Base-by-base conservation (phyloP, 2,329 filamentous ascomycete genomes). In the Akanthomyces uredinophilus region DNA sequence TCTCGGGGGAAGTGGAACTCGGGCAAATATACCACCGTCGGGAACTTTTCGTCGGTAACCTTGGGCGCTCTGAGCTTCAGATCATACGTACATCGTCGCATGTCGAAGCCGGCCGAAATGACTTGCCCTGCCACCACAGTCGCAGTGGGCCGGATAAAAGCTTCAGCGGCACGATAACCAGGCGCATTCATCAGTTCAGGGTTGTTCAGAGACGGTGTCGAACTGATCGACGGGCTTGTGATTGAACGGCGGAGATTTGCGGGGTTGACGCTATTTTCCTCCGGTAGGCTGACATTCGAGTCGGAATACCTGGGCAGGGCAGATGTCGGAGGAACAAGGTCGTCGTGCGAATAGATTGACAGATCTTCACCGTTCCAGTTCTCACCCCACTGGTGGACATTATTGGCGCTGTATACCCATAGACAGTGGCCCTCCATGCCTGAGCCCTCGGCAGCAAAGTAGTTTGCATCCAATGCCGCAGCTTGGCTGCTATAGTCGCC, bases 321-420 rank as follows among this genome's bases (percentile, higher is more conserved):
- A 2, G 83, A 84, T 44, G 79, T 70, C 2, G 83, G 81, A 44
- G 88, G 72, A 18, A 80, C 76, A 60, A 86, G 87, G 73, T 99
- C 96, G 71, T 99, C 93, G 5, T 85, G 68, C 0, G 92, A 97
- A 71, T 87, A 89, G 60, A 99, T 95, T 5, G 93, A 97, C 39
- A 99, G 77, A 72, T 99, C 95, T 74, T 99, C 95, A 52, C 95
- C 95, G 68, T 99, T 99, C 95, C 95, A 99, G 66, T 92, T 87
- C 70, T 99, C 95, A 60, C 95, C 95, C 77, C 91, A 88, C 70
- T 88, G 81, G 71, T 99, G 95, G 65, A 89, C 88, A 72, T 98
- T 99, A 82, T 83, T 83, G 22, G 85, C 83, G 65, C 86, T 87
- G 74, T 99, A 99, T 1, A 92, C 80, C 95, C 95, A 99, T 51